Evolutionary conservation across 1,284 basidiomycete species (phyloP), one percentile per base, ranked within the genome.

Genomic region (Ganoderma boninense): DNA sequence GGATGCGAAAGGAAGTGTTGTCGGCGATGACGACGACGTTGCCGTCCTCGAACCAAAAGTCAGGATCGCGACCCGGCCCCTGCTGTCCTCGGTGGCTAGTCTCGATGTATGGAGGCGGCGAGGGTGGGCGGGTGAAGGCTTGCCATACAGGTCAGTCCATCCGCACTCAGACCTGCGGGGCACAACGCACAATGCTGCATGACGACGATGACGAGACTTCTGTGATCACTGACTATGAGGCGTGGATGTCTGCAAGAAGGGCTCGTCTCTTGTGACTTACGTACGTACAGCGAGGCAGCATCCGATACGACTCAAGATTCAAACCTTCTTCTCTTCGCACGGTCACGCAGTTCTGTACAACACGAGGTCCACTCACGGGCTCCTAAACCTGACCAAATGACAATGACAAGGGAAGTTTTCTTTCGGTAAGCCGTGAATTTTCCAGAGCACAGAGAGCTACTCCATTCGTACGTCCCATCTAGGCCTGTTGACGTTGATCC

Each of bases 41-140:
- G 42, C 65, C 57, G 43, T 66, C 65, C n/a, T 60, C 57, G 43
- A 66, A 66, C 65, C 65, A 66, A 14, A 61, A 43, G 26, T 66
- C 65, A 11, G 52, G 38, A 43, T 65, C 64, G 10, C 54, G 52
- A 20, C 29, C 32, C 20, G 57, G 52, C 11, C 20, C 40, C 4
- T 65, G 14, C 23, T 44, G 38, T 10, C 32, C 26, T 23, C 8
- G 4, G 49, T 32, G 26, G 23, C 4, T 14, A 14, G 38, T 5
- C 11, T 52, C 35, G 11, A n/a, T 40, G 35, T 40, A 35, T 2
- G 57, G 35, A 8, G 56, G 56, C 5, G 56, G 57, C 4, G 57
- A 52, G n/a, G 23, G 11, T 26, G 49, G 49, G 11, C 49, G 49
- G 23, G 49, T 52, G 14, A 52, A 52, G 8, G 49, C 49, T 52